Percentiles rank a stretch among this genome's conserved stretches.
Conservation (phyloP, 1,284 basidiomycete genomes). For the Irpex rosettiformis region DNA sequence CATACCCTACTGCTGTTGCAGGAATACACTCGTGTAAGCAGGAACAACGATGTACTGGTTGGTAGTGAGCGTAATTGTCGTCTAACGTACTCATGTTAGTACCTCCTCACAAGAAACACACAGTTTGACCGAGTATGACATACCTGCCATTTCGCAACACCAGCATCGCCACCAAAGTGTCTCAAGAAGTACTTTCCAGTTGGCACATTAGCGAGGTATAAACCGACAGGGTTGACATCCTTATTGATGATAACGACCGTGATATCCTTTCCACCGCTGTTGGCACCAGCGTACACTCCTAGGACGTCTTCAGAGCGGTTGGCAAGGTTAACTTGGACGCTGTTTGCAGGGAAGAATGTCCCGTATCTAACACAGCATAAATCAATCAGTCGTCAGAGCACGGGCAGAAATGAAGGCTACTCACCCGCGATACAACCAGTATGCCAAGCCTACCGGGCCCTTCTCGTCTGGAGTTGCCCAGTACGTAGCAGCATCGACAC, state of each 20-base stretch:
- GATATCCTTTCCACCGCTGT: constrained; percentile 29
- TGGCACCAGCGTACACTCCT: constrained; percentile 42
- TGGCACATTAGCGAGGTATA: constrained; percentile 39
- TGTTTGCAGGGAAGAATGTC: constrained; percentile 38
- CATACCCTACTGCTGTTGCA: constrained; percentile 24
- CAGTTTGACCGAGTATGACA: constrained; percentile 10
- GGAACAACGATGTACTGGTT: constrained; percentile 41
- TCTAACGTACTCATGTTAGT: constrained; percentile 24
- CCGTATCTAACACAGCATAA: constrained; percentile 33
- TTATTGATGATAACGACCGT: constrained; percentile 50
- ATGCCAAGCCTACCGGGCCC: constrained; percentile 44
- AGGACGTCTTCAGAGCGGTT: constrained; percentile 36
- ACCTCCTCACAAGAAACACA: neutral
- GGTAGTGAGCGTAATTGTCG: constrained; percentile 33
- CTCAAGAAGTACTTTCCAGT: constrained; percentile 43
- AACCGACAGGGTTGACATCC: constrained; percentile 34
- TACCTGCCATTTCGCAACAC: constrained; percentile 50
- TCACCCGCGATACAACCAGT: constrained; percentile 50
- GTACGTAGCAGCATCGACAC: constrained; percentile 47
- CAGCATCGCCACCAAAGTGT: constrained; percentile 48
- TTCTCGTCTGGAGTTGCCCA: constrained; percentile 42
- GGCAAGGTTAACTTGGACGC: constrained; percentile 40
- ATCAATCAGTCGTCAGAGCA: neutral
- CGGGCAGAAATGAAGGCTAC: constrained; percentile 8
- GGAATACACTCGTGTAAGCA: constrained; percentile 44